Evolutionary conservation across 768 basidiomycete genomes (phyloP).

Genomic region (Melanogaster broomeanus): DNA sequence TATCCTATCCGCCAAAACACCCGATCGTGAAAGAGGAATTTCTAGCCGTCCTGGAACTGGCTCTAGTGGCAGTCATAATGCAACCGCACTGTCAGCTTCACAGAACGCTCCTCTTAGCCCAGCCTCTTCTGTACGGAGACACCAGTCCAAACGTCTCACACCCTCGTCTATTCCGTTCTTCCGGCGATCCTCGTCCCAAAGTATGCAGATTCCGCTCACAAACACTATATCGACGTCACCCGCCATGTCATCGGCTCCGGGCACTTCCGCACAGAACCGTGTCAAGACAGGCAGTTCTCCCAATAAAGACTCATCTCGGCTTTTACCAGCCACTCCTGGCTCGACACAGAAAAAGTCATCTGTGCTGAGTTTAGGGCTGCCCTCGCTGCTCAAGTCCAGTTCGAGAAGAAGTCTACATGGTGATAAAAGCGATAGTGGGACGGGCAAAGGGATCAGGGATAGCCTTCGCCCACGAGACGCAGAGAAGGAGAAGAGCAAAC

Average conservation of each 20-base stretch:
- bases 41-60: conserved; percentile 73
- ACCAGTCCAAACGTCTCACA: conserved; percentile 75
- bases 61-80: conserved; percentile 74
- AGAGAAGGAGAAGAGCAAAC: conserved; percentile 60
- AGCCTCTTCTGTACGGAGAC: conserved; percentile 64
- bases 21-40: conserved; percentile 52
- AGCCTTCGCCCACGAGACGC: conserved; percentile 41
- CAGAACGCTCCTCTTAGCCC: conserved; percentile 71
- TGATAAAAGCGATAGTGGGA: conserved; percentile 42
- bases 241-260: conserved; percentile 50
- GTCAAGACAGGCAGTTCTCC: conserved; percentile 51
- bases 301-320: conserved; percentile 50
- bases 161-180: conserved; percentile 95
- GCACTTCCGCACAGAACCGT: conserved; percentile 40
- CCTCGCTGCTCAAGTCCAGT: conserved; percentile 83
- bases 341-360: conserved; percentile 79
- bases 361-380: conserved; percentile 77
- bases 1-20: conserved; percentile 53
- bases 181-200: conserved; percentile 87
- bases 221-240: conserved; percentile 46
- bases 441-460: conserved; percentile 58
- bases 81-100: conserved; percentile 54
- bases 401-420: conserved; percentile 80
- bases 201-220: conserved; percentile 67
- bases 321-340: conserved; percentile 56